Base-by-base conservation (phyloP, 768 basidiomycete species). In the Tremella mesenterica region DNA sequence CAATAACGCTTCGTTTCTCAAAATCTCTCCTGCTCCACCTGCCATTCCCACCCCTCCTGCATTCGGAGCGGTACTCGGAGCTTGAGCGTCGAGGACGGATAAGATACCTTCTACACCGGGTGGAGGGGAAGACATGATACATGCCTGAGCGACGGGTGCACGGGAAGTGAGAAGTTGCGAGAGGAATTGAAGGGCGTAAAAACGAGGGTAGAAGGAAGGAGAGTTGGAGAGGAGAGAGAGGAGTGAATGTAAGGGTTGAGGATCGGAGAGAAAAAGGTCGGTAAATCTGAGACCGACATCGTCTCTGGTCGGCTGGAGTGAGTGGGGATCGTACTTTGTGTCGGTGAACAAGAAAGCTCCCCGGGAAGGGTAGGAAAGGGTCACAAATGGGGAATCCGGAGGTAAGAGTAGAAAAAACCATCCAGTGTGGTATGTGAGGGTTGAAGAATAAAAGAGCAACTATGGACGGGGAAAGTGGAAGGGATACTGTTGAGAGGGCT, bases 271-370 rank as follows among this genome's bases (percentile, higher is more conserved):
- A 44, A 96, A 79, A 38, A 74, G 69, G 69, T 96, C 91, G 8
- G 88, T 88, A 66, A 93, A 84, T 60, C 81, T 83, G 72, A 87
- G 81, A 4, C 84, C 88, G n/a, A 87, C 75, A 54, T 88, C 86
- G 64, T 83, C 85, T 56, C 67, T 65, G 60, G 75, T 61, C 18
- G 71, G 71, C 64, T 67, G 48, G 6, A 7, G 45, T 59, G 44
- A 62, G 57, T 36, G 46, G 14, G 12, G 28, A 2, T 20, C 34
- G 30, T 4, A 38, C 2, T 13, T 4, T 43, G 6, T 23, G 49
- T n/a, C 6, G 20, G 12, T 3, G 27, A 16, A 18, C 29, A 30
- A 2, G 38, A 20, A 44, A n/a, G n/a, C n/a, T n/a, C n/a, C n/a
- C n/a, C n/a, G n/a, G n/a, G n/a, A n/a, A n/a, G 31, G 4, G 0